These are phyloP conservation scores for Candida xyloterini DNA, from an alignment of 805 yeast genomes.

Conservation along the genomic window DNA sequence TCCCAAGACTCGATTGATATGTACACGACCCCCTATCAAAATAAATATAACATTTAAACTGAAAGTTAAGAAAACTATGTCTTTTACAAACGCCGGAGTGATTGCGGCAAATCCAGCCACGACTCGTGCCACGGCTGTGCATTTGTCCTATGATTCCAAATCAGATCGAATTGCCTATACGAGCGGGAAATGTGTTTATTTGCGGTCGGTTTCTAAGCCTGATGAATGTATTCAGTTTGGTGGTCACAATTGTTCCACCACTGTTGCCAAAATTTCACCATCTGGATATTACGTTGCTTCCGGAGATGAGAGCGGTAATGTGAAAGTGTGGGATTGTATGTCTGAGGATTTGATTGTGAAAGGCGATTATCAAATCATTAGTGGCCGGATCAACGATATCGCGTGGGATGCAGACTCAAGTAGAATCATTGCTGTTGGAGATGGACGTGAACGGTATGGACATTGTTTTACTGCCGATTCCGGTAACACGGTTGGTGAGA, in stretches of 20 bases:
- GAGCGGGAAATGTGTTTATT: constrained; percentile 72
- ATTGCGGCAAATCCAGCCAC: constrained; percentile 84
- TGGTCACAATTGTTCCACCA: constrained; percentile 67
- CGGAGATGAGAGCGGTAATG: constrained; percentile 88
- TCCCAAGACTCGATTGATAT: background rate
- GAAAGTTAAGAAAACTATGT: too few species aligned
- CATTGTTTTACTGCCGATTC: constrained; percentile 92
- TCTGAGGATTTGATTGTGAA: constrained; percentile 59
- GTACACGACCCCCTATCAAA: constrained; percentile 6
- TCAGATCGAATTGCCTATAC: constrained; percentile 77
- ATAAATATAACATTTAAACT: too few species aligned
- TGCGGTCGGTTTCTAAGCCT: constrained; percentile 63
- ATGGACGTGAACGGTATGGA: constrained; percentile 88
- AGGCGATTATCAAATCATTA: constrained; percentile 70
- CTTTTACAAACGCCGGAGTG: constrained; percentile 26
- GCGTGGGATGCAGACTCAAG: constrained; percentile 91
- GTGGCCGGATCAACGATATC: constrained; percentile 77
- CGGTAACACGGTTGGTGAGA: constrained; percentile 96
- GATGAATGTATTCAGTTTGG: constrained; percentile 59
- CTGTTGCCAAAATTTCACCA: constrained; percentile 85
- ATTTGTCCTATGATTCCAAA: constrained; percentile 68
- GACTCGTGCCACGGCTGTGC: constrained; percentile 63
- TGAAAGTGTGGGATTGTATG: constrained; percentile 80
- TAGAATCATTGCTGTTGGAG: constrained; percentile 90
- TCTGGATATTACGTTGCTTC: constrained; percentile 88